phyloP scores from a whole-genome alignment of 2,329 filamentous ascomycete species.

The Talaromyces sp. region DNA sequence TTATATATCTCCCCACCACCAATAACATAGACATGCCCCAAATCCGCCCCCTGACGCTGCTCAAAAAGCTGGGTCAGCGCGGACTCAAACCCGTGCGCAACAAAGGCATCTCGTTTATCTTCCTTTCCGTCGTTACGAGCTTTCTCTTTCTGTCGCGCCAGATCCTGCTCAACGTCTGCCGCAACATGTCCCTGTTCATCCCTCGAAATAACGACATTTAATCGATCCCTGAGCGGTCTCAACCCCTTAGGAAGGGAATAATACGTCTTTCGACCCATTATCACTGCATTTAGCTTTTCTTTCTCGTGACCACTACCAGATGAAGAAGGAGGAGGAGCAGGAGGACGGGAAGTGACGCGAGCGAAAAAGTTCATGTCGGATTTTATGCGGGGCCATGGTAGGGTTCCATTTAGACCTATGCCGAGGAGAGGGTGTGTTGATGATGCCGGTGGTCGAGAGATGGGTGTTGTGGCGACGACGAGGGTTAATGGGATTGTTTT shows the following conservation, averaged over 20 bases:
- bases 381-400: constrained; percentile 85
- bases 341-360: constrained; percentile 68
- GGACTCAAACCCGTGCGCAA: constrained; percentile 54
- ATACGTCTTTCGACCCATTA: constrained; percentile 98
- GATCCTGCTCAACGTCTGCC: constrained; percentile 30
- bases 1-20: constrained; percentile 83
- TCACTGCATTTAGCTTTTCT: constrained; percentile 60
- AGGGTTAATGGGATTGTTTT: constrained; percentile 61
- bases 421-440: constrained; percentile 77
- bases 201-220: constrained; percentile 76
- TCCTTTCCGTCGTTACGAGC: constrained; percentile 4
- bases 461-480: constrained; percentile 78
- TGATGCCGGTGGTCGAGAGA: constrained; percentile 36
- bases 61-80: constrained; percentile 46
- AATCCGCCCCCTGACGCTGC: constrained; percentile 6
- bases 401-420: constrained; percentile 70
- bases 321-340: constrained; percentile 54
- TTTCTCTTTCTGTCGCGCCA: constrained; percentile 27
- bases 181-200: constrained; percentile 28
- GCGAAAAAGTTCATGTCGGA: constrained; percentile 96
- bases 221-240: constrained; percentile 69
- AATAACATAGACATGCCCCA: constrained; percentile 73
- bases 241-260: constrained; percentile 77
- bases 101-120: constrained; percentile 38
- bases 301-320: constrained; percentile 10